Percentiles rank a stretch among this genome's conserved stretches.
Conservation (phyloP, 225 moss, liverwort and hornwort species). For the Physcomitrellopsis africana region DNA sequence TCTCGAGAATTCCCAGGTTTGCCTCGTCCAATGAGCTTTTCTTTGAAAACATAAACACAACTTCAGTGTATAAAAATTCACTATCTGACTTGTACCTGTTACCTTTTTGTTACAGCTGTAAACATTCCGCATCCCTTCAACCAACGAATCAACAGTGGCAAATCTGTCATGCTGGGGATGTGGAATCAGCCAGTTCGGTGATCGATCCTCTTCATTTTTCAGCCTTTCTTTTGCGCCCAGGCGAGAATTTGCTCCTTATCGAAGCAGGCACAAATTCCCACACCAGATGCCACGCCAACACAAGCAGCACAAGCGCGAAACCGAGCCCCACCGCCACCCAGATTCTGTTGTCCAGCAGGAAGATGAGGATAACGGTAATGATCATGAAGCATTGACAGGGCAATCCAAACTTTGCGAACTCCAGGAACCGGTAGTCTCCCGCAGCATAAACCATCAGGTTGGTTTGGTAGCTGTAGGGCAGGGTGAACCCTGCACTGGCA, state of each 20-base stretch:
- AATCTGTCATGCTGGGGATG: no score
- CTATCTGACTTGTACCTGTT: no score
- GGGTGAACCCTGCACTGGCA: constrained; percentile 35
- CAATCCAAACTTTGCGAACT: constrained; percentile 42
- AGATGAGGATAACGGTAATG: constrained; percentile 12
- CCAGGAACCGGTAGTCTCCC: constrained; percentile 37
- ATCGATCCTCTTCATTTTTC: not conserved
- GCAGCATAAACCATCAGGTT: constrained; percentile 48
- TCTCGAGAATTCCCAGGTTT: no score
- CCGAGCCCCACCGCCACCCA: constrained; percentile 33
- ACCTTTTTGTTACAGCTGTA: no score
- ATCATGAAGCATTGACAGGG: constrained; percentile 35
- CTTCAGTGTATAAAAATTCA: no score
- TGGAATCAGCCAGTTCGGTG: not conserved
- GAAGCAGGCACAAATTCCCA: constrained; percentile 13
- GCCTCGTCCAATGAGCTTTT: no score
- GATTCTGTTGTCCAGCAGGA: constrained; percentile 36
- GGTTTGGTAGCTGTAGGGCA: constrained; percentile 43
- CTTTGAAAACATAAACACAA: no score
- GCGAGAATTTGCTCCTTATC: constrained; percentile 16
- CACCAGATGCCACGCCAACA: constrained; percentile 12
- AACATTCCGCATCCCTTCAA: no score
- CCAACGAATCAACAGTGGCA: no score
- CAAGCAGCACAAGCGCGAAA: not conserved
- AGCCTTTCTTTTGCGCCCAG: not conserved